Percentiles rank a stretch among this genome's conserved stretches.
Evolutionary conservation across 345 rosid species (phyloP).

Genomic region (Eucalyptus decipiens): DNA sequence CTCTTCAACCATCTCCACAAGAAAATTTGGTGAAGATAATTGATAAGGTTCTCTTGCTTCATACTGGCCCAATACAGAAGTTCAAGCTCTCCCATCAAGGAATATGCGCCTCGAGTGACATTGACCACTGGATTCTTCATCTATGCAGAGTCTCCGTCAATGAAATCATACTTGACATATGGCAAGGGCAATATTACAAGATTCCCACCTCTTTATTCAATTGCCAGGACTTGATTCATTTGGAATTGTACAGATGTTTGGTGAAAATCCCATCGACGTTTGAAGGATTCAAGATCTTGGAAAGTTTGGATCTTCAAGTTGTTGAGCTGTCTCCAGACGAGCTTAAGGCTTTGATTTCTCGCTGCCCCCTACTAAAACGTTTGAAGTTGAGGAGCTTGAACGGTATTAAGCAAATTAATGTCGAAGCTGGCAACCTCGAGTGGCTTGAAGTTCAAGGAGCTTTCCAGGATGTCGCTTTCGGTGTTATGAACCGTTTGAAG

Average conservation of each 20-base stretch:
- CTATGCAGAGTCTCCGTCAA: not conserved
- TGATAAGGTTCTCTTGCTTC: not conserved
- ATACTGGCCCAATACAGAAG: not conserved
- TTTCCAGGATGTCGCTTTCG: not conserved
- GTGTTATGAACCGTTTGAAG: not conserved
- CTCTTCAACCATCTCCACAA: no score
- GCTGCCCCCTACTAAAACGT: not conserved
- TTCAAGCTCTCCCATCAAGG: not conserved
- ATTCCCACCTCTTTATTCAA: not conserved
- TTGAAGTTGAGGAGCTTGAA: rapidly evolving
- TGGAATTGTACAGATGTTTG: not conserved
- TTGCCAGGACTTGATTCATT: not conserved
- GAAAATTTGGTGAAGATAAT: not conserved
- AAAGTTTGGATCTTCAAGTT: not conserved
- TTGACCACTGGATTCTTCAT: not conserved
- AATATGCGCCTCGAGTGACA: not conserved
- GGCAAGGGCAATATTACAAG: not conserved
- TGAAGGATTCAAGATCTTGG: not conserved
- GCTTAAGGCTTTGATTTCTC: not conserved
- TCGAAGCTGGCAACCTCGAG: not conserved
- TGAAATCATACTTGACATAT: not conserved
- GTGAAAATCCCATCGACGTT: not conserved
- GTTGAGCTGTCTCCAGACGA: not conserved
- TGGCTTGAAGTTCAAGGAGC: not conserved
- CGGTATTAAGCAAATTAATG: not conserved